These are phyloP conservation scores for Stachybotrys echinatus DNA, from an alignment of 2,329 filamentous ascomycete species.

Conservation along the genomic window DNA sequence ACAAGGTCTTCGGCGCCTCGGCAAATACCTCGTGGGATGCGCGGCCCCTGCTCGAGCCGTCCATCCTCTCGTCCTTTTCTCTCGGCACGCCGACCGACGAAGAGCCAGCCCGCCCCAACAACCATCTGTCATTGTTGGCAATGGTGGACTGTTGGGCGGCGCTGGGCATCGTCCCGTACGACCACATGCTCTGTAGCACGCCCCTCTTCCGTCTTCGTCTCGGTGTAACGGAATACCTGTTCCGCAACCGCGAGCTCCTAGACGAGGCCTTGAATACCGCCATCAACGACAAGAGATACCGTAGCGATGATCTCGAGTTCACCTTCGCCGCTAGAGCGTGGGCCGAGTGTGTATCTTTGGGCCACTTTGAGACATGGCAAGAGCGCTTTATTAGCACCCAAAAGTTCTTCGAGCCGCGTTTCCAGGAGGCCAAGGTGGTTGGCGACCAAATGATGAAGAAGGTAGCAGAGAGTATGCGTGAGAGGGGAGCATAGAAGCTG, in stretches of 20 bases:
- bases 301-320: conserved; percentile 95
- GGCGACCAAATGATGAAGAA: conserved; percentile 98
- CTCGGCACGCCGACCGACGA: conserved; percentile 63
- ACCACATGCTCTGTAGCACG: conserved; percentile 99
- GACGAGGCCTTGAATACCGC: conserved; percentile 82
- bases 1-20: conserved; percentile 65
- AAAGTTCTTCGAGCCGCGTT: conserved; percentile 83
- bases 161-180: conserved; percentile 89
- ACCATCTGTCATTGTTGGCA: conserved; percentile 85
- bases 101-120: conserved; percentile 66
- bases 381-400: conserved; percentile 90
- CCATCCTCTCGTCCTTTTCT: conserved; percentile 83
- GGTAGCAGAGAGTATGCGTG: conserved; percentile 73
- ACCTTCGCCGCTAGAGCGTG: conserved; percentile 94
- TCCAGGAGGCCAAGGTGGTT: conserved; percentile 78
- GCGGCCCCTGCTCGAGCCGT: conserved; percentile 70
- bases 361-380: conserved; percentile 88
- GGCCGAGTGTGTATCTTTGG: conserved; percentile 87
- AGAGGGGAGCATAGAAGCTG: conserved; percentile 10
- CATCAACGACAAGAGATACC: conserved; percentile 83
- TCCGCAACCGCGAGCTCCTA: conserved; percentile 74
- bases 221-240: conserved; percentile 94
- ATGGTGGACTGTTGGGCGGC: conserved; percentile 99
- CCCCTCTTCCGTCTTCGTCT: conserved; percentile 95
- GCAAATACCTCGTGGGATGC: conserved; percentile 56